Conservation (phyloP, 129 eudicot species). For the Lactuca saligna region DNA sequence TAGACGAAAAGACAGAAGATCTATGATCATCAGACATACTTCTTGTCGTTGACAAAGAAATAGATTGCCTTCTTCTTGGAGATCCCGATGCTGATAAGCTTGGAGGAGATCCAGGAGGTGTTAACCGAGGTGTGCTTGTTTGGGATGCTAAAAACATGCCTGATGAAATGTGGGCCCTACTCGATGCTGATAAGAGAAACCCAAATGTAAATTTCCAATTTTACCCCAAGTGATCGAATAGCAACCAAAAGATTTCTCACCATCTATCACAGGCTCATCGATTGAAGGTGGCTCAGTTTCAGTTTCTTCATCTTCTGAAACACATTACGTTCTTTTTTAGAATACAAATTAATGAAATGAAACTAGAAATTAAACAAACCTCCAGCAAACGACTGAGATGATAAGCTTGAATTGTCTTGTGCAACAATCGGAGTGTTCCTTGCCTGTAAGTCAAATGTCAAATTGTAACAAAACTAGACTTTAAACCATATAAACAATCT, state of each 20-base stretch:
- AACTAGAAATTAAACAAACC: conserved; percentile 32
- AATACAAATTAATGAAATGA: background rate
- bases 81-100: conserved; percentile 73
- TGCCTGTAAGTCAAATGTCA: conserved; percentile 33
- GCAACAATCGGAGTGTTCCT: conserved; percentile 36
- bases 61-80: conserved; percentile 83
- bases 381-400: conserved; percentile 38
- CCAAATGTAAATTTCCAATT: background rate
- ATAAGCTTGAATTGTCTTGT: conserved; percentile 33
- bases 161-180: conserved; percentile 50
- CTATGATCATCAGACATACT: conserved; percentile 47
- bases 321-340: background rate
- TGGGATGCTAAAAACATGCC: conserved; percentile 76
- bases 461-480: conserved; percentile 2
- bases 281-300: conserved; percentile 43
- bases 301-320: conserved; percentile 51
- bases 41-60: conserved; percentile 44
- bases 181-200: conserved; percentile 35
- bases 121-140: conserved; percentile 76
- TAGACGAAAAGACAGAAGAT: conserved; percentile 59
- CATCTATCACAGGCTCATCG: conserved; percentile 51
- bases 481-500: background rate
- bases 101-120: conserved; percentile 95
- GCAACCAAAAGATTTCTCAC: conserved; percentile 32
- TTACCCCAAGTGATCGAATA: background rate